These are phyloP conservation scores for Kluyveromyces starmeri DNA, from an alignment of 805 yeast genomes.

Conservation along the genomic window DNA sequence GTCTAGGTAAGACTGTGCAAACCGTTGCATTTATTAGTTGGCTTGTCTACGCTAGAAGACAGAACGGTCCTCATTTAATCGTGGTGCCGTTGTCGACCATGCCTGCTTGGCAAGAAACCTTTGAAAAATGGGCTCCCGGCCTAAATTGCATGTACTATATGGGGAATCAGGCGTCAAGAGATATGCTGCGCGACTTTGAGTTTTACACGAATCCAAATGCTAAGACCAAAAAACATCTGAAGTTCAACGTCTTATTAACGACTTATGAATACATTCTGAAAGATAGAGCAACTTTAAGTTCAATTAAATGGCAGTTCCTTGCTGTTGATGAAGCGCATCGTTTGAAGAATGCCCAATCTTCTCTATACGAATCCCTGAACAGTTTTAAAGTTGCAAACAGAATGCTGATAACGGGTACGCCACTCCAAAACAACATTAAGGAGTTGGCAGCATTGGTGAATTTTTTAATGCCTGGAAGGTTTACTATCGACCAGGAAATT, in stretches of 20 bases:
- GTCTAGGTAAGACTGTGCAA: conserved; percentile 95
- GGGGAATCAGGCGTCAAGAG: conserved; percentile 85
- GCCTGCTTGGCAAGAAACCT: conserved; percentile 99
- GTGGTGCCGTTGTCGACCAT: conserved; percentile 95
- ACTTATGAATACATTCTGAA: conserved; percentile 95
- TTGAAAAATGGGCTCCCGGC: conserved; percentile 96
- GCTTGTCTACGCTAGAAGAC: conserved; percentile 91
- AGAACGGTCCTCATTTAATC: conserved; percentile 93
- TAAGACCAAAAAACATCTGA: conserved; percentile 49
- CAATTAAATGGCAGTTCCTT: conserved; percentile 86
- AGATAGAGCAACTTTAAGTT: conserved; percentile 72
- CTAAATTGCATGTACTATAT: conserved; percentile 84
- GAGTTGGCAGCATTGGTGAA: conserved; percentile 93
- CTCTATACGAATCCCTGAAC: conserved; percentile 78
- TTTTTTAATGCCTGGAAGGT: conserved; percentile 92
- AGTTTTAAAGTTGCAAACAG: conserved; percentile 80
- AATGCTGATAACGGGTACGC: conserved; percentile 93
- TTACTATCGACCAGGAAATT: conserved; percentile 85
- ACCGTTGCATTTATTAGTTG: conserved; percentile 91
- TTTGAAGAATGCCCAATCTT: conserved; percentile 86
- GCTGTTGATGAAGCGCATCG: conserved; percentile 99
- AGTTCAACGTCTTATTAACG: conserved; percentile 85
- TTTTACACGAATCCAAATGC: conserved; percentile 53
- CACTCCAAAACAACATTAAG: conserved; percentile 89
- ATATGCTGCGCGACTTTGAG: conserved; percentile 75